Conservation (phyloP, 805 yeast species). For the Yamadazyma laniorum region DNA sequence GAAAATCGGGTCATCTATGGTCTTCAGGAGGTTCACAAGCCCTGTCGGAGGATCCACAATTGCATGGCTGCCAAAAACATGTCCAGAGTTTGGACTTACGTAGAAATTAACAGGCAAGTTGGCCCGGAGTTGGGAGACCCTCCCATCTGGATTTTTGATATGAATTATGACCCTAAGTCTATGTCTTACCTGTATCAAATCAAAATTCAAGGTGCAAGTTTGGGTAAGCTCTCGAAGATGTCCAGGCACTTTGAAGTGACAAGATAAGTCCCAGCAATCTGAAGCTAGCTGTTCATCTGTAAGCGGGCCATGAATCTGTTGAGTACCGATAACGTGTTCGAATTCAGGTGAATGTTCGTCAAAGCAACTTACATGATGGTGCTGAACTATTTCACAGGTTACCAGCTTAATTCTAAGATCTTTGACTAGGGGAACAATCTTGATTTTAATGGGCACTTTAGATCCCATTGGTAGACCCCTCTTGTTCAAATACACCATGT, state of each 20-base stretch:
- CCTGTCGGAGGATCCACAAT: conserved; percentile 30
- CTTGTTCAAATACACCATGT: conserved; percentile 42
- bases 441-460: conserved; percentile 37
- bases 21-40: conserved; percentile 19
- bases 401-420: conserved; percentile 34
- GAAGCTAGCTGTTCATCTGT: conserved; percentile 14
- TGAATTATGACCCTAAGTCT: conserved; percentile 44
- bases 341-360: conserved; percentile 42
- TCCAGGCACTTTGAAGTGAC: conserved; percentile 40
- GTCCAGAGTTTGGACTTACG: conserved; percentile 39
- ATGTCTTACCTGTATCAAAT: conserved; percentile 46
- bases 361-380: conserved; percentile 32
- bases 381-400: conserved; percentile 26
- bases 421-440: conserved; percentile 48
- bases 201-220: conserved; percentile 39
- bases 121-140: conserved; percentile 50
- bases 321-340: conserved; percentile 31
- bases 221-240: conserved; percentile 42
- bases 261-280: conserved; percentile 49
- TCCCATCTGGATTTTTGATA: conserved; percentile 49
- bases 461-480: conserved; percentile 50
- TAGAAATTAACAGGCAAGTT: conserved; percentile 48
- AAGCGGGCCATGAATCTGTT: conserved; percentile 15
- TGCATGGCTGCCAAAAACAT: conserved; percentile 32
- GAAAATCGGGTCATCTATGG: conserved; percentile 29